Conservation (phyloP, 2,329 filamentous ascomycete species). For the Sporothrix mexicana region DNA sequence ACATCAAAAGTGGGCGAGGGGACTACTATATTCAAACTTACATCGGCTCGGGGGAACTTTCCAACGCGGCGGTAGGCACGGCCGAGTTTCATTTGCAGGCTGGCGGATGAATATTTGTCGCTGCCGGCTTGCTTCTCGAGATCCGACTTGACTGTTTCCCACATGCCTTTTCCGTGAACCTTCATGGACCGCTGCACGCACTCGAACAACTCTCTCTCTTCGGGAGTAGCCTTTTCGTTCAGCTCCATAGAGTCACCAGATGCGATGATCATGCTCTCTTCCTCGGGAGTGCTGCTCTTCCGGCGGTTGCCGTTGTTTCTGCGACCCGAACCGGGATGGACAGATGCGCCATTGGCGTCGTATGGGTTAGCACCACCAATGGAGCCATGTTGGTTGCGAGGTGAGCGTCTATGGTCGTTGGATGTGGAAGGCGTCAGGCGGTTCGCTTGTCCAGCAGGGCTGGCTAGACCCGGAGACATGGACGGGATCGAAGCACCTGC, state of each 20-base stretch:
- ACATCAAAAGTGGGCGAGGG: background rate
- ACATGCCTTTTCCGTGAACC: conserved; percentile 4
- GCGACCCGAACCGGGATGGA: too few species aligned
- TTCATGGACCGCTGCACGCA: background rate
- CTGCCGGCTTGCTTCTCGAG: background rate
- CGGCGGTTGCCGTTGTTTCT: background rate
- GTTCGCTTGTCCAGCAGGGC: too few species aligned
- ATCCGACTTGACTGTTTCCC: background rate
- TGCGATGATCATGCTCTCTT: background rate
- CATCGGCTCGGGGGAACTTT: background rate
- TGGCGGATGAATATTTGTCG: background rate
- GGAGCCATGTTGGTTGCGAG: background rate
- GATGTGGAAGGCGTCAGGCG: background rate
- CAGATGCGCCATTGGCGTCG: too few species aligned
- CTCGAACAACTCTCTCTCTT: background rate
- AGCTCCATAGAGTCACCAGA: background rate
- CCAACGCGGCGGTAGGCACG: background rate
- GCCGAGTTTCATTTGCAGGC: conserved; percentile 11
- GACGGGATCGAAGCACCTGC: background rate
- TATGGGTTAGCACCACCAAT: background rate
- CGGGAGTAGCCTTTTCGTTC: background rate
- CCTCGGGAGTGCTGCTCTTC: background rate
- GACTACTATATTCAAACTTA: background rate
- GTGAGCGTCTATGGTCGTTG: background rate
- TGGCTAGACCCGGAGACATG: background rate